A percentile compares a stretch with the other conserved stretches of the same genome.
These are phyloP conservation scores for Verticillium longisporum DNA, from an alignment of 2,329 filamentous ascomycete genomes.

Conservation along the genomic window DNA sequence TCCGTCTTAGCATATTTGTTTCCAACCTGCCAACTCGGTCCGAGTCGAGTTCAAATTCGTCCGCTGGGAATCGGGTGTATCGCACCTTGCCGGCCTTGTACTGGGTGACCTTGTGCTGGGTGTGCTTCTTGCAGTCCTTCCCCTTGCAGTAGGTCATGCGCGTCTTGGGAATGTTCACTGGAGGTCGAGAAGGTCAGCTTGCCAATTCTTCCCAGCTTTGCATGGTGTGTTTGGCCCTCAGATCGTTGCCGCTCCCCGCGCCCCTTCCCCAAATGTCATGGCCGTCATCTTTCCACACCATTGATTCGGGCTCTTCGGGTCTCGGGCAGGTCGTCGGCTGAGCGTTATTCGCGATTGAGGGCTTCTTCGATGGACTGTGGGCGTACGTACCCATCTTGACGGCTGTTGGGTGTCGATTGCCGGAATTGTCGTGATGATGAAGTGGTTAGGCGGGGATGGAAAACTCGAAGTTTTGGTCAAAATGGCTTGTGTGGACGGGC, in stretches of 20 bases:
- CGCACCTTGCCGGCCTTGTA: conserved; percentile 90
- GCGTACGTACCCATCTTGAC: conserved; percentile 13
- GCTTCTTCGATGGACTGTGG: not conserved
- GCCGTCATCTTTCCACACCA: not conserved
- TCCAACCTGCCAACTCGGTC: not conserved
- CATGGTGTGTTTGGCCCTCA: not conserved
- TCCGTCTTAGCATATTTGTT: not conserved
- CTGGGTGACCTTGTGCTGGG: conserved; percentile 88
- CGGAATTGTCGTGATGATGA: conserved; percentile 13
- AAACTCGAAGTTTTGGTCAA: conserved; percentile 5
- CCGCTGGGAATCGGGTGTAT: conserved; percentile 11
- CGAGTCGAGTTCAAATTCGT: not conserved
- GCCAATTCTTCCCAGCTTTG: not conserved
- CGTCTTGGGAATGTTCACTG: conserved; percentile 99
- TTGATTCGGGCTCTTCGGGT: conserved; percentile 3
- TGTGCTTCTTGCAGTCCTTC: conserved; percentile 89
- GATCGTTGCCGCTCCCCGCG: not conserved
- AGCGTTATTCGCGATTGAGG: not conserved
- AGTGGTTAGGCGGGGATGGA: conserved; percentile 2
- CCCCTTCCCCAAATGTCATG: not conserved
- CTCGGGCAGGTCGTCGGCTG: not conserved
- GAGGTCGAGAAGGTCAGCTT: conserved; percentile 22
- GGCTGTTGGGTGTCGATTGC: conserved; percentile 14
- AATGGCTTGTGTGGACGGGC: conserved; percentile 10
- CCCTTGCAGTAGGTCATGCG: conserved; percentile 97